These are phyloP conservation scores for Colletotrichum neosansevieriae DNA, from an alignment of 2,329 filamentous ascomycete genomes.

Conservation along the genomic window DNA sequence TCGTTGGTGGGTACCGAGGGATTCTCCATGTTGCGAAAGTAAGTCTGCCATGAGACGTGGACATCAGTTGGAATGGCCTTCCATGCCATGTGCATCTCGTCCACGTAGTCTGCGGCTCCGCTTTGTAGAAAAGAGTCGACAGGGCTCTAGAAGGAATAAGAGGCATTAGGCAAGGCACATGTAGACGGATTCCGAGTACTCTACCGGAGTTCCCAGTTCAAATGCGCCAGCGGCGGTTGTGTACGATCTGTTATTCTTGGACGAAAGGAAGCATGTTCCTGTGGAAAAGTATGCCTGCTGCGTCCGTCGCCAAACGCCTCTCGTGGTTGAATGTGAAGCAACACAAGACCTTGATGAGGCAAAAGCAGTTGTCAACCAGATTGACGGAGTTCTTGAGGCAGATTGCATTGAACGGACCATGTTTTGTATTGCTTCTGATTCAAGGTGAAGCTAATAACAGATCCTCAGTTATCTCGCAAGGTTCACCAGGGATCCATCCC, in stretches of 20 bases:
- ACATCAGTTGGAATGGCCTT: slow-evolving; percentile 92
- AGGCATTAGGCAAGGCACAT: rapidly evolving
- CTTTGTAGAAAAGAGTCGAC: slow-evolving; percentile 94
- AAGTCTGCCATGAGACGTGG: slow-evolving; percentile 97
- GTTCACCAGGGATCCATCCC: too few relatives aligned
- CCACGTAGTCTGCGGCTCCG: slow-evolving; percentile 97
- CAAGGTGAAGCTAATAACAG: too few relatives aligned
- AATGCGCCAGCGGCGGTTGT: background rate
- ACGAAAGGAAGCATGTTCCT: background rate
- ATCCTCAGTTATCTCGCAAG: too few relatives aligned
- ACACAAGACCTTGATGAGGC: too few relatives aligned
- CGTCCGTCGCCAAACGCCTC: background rate
- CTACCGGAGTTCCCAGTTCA: background rate
- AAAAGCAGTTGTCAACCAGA: too few relatives aligned
- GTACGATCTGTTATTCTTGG: background rate
- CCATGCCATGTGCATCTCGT: slow-evolving; percentile 99
- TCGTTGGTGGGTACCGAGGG: slow-evolving; percentile 97
- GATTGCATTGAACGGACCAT: slow-evolving; percentile 1
- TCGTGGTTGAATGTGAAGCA: background rate
- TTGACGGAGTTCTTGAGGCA: background rate
- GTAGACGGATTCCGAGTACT: rapidly evolving
- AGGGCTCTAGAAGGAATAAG: background rate
- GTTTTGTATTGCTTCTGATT: background rate
- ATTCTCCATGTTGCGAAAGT: slow-evolving; percentile 99
- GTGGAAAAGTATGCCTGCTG: background rate